These are phyloP conservation scores for Hygrocybe coccinea DNA, from an alignment of 768 basidiomycete species.

Conservation along the genomic window DNA sequence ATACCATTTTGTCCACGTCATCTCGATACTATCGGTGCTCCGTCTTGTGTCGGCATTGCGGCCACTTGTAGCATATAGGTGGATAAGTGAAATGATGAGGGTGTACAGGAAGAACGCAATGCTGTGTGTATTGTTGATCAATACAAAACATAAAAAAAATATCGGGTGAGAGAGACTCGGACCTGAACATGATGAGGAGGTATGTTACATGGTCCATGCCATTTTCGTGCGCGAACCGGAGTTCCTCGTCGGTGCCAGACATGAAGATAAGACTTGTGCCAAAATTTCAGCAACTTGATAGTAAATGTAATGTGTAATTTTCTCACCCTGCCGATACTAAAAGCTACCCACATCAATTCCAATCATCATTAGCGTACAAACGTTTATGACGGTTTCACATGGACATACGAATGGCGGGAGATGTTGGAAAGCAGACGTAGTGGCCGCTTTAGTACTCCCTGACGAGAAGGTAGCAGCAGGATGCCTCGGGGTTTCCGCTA, in stretches of 20 bases:
- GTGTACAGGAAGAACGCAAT: constrained; percentile 76
- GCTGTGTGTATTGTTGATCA: no score
- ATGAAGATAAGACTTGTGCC: constrained; percentile 72
- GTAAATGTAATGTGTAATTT: neutral
- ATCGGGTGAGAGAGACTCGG: constrained; percentile 17
- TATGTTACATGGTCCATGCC: constrained; percentile 94
- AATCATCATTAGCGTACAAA: constrained; percentile 6
- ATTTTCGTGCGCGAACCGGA: constrained; percentile 58
- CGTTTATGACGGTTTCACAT: neutral
- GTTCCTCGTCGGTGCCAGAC: constrained; percentile 90
- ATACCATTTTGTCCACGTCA: constrained; percentile 23
- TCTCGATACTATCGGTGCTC: constrained; percentile 39
- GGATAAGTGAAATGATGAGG: constrained; percentile 63
- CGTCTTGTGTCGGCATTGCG: constrained; percentile 41
- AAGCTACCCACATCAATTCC: constrained; percentile 38
- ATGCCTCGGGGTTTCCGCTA: constrained; percentile 38
- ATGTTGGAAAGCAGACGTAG: constrained; percentile 69
- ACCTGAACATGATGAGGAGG: constrained; percentile 80
- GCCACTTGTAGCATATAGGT: constrained; percentile 61
- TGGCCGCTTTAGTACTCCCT: constrained; percentile 29
- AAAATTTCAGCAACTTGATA: neutral
- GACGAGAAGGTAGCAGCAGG: constrained; percentile 3
- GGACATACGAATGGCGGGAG: constrained; percentile 78
- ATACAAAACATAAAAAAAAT: no score
- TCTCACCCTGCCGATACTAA: constrained; percentile 68